Evolutionary conservation across 768 basidiomycete genomes (phyloP), one percentile per base, ranked within the genome.

Genomic region (Mrakia blollopis): DNA sequence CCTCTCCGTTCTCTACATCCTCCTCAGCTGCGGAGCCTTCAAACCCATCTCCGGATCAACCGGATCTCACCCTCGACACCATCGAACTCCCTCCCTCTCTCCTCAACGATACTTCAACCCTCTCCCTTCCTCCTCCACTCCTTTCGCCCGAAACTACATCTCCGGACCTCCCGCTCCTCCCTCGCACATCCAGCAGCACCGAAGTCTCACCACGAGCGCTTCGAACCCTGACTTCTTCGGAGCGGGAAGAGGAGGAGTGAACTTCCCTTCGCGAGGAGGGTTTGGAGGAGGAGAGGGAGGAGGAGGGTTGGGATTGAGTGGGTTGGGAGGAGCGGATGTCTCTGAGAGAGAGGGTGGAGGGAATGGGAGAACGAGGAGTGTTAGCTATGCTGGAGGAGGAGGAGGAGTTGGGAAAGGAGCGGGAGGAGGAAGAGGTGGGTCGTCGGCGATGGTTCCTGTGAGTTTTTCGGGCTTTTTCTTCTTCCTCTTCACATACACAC

Each of bases 151-250:
- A 68, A n/a, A 57, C 57, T 28, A 68, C 65, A 68, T 23, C 37
- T 68, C 65, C 23, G 65, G 65, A 44, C 37, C 37, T n/a, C 35
- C 35, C 35, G 65, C 65, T 13, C 65, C 65, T 21, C 65, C 65
- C 23, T 68, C 65, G 2, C 65, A 68, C 65, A 41, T 68, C 18
- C 35, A 39, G 39, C 65, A 68, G 37, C 65, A 68, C 23, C 35
- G 65, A 68, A n/a, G 37, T 44, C 37, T 68, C 37, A 23, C 65
- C 21, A 68, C 37, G 39, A 68, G 65, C 39, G 35, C 65, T 18
- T 68, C 65, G 65, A 68, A 68, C 37, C 65, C 65, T 35, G 35
- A 68, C 39, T 68, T 68, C 65, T 65, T 35, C 37, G 63, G 65
- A 21, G 65, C 21, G 13, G 65, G 18, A 57, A n/a, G n/a, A 25